Base-by-base conservation (phyloP, 202 grass and related monocot genomes). In the Miscanthus sacchariflorus region DNA sequence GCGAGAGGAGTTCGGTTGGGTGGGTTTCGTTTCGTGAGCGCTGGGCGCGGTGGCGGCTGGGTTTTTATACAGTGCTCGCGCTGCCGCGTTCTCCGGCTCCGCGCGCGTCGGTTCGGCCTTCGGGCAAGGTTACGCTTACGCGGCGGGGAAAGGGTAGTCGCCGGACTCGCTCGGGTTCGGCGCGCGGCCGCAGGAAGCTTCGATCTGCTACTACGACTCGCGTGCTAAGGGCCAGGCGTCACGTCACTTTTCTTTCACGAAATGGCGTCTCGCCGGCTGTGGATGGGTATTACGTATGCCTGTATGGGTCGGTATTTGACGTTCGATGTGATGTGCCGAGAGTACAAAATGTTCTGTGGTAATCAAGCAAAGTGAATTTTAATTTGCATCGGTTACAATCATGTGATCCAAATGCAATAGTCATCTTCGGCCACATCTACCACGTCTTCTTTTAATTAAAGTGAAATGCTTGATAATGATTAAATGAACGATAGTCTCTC, bases 1-100 rank as follows among this genome's bases (percentile, higher is more conserved):
- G 12, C 6, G 15, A 28, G 3, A 2, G 28, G 10, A 5, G 21
- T 25, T 23, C 13, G 27, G 36, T 35, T 48, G 45, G 12, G 12
- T 19, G 68, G 56, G 75, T 25, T 2, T 23, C 28, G 28, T 30
- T 30, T 30, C 28, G 39, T 42, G 61, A 68, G 64, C 75, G 81
- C 36, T 28, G 68, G 68, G 63, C 15, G 35, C 25, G 80, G 80
- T 59, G 68, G 89, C 83, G 10, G 58, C 36, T 17, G 76, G 75
- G 9, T 74, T 75, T 74, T 75, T 87, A 84, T 91, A 74, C 42
- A 15, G 46, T 15, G 64, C 27, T 14, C 10, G 27, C 6, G 7
- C 0, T 23, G 38, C 9, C 68, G 72, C 25, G 50, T 13, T 49
- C 52, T 6, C 25, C 45, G 15, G 80, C 65, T 70, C 28, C 27